These are phyloP conservation scores for Crotalaria pallida DNA, from an alignment of 306 rosid species.

Conservation along the genomic window DNA sequence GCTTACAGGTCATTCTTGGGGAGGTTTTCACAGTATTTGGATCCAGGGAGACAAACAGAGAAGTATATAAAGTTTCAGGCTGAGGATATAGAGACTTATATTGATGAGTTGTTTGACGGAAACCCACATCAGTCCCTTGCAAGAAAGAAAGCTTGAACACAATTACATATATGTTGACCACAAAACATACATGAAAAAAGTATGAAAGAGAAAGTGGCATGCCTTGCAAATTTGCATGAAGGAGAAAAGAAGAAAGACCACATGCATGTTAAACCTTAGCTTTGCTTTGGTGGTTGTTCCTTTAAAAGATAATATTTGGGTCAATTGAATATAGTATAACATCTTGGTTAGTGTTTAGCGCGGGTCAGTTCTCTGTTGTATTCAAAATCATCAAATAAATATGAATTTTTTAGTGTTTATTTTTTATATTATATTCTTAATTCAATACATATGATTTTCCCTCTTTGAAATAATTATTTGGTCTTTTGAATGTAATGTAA, in stretches of 20 bases:
- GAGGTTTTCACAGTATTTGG: conserved; percentile 65
- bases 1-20: conserved; percentile 72
- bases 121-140: conserved; percentile 31
- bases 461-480: neutral
- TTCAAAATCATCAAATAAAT: neutral
- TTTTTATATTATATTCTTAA: neutral
- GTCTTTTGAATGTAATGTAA: too few relatives aligned
- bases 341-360: neutral
- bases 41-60: conserved; percentile 61
- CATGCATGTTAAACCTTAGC: neutral
- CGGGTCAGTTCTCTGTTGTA: neutral
- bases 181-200: neutral
- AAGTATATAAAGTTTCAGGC: conserved; percentile 78
- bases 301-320: neutral
- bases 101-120: conserved; percentile 68
- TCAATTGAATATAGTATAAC: neutral
- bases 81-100: conserved; percentile 66
- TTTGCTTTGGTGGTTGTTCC: neutral
- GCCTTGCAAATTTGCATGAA: neutral
- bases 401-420: neutral
- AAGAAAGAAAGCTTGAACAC: conserved; percentile 26
- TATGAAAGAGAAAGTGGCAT: neutral
- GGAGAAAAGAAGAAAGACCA: neutral
- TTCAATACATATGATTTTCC: neutral
- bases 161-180: neutral